phyloP scores from a whole-genome alignment of 441 rosid genomes.

The Dalechampia spathulata region DNA sequence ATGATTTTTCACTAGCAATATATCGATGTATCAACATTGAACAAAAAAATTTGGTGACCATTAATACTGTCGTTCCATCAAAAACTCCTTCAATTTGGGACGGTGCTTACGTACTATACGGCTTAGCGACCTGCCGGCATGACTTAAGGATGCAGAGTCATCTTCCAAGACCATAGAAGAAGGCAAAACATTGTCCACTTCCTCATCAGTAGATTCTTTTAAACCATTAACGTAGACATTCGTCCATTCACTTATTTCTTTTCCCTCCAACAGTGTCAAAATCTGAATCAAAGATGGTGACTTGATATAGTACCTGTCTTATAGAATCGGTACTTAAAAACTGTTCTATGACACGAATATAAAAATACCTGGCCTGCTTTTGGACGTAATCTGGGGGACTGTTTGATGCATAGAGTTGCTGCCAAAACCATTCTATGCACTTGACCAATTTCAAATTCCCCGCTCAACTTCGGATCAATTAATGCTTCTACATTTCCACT shows the following conservation, averaged over 20 bases:
- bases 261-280: conserved; percentile 36
- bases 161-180: conserved; percentile 46
- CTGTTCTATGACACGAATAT: too few relatives aligned
- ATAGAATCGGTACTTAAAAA: too few relatives aligned
- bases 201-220: conserved; percentile 27
- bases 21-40: background rate
- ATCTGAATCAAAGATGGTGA: conserved; percentile 33
- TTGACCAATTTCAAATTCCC: conserved; percentile 33
- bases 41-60: conserved; percentile 28
- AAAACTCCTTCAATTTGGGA: conserved; percentile 26
- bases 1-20: too few relatives aligned
- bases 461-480: conserved; percentile 49
- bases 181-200: conserved; percentile 51
- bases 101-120: conserved; percentile 19
- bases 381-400: conserved; percentile 69
- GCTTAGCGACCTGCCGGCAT: conserved; percentile 35
- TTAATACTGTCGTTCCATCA: conserved; percentile 32
- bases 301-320: too few relatives aligned
- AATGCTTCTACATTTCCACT: conserved; percentile 41
- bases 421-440: conserved; percentile 67
- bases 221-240: conserved; percentile 13
- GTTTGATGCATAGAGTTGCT: conserved; percentile 58
- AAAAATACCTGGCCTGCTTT: conserved; percentile 53
- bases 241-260: conserved; percentile 14
- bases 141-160: conserved; percentile 28